phyloP scores from a whole-genome alignment of 129 eudicot species.

The Flaveria robusta region DNA sequence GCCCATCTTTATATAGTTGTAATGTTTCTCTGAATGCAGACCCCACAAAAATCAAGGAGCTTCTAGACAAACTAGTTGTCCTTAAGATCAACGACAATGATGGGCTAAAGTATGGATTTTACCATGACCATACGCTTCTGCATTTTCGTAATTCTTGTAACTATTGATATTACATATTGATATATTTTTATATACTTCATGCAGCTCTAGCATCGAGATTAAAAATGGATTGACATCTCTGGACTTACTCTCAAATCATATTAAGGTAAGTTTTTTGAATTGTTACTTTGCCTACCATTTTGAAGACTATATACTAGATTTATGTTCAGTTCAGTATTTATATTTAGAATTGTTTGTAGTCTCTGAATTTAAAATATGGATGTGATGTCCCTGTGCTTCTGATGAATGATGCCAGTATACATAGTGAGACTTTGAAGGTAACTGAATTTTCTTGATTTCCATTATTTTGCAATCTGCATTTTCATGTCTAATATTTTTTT shows the following conservation, averaged over 20 bases:
- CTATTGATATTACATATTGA: not conserved
- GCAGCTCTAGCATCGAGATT: slow-evolving; percentile 65
- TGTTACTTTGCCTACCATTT: not conserved
- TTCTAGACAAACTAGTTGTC: slow-evolving; percentile 76
- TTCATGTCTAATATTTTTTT: not conserved
- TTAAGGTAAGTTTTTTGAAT: slow-evolving; percentile 53
- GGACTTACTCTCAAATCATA: slow-evolving; percentile 57
- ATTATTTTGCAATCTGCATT: not conserved
- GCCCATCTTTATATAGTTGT: slow-evolving; percentile 3
- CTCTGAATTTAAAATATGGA: slow-evolving; percentile 63
- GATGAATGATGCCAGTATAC: slow-evolving; percentile 52
- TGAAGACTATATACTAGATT: not conserved
- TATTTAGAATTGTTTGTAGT: slow-evolving; percentile 37
- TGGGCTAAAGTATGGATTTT: slow-evolving; percentile 74
- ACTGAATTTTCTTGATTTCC: not conserved
- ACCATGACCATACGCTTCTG: not conserved
- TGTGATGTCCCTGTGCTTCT: slow-evolving; percentile 73
- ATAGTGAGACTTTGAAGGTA: slow-evolving; percentile 62
- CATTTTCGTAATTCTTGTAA: not conserved
- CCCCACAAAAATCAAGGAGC: slow-evolving; percentile 50
- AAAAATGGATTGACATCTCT: slow-evolving; percentile 61
- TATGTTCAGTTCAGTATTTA: slow-evolving; percentile 12
- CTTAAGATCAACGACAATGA: slow-evolving; percentile 55
- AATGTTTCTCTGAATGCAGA: slow-evolving; percentile 48
- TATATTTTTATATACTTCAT: not conserved